Evolutionary conservation across 495 filamentous ascomycete genomes (phyloP), one percentile per base, ranked within the genome.

Genomic region (Xylona heveae): DNA sequence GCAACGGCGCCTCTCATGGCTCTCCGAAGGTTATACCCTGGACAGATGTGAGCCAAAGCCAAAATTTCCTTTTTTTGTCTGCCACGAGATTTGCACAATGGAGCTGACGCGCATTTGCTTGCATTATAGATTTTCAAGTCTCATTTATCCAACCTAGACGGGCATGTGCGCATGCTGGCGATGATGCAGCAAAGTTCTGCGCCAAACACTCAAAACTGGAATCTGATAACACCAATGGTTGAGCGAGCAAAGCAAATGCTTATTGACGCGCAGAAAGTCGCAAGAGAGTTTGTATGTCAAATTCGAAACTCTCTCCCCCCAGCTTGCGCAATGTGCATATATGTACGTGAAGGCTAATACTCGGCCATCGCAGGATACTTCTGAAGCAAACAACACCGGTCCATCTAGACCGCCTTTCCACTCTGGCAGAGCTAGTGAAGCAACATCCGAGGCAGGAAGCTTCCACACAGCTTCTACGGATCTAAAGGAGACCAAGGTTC

Each of bases 141-240:
- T 33, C 48, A 52, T 27, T 41, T 51, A 0, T 51, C 48, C 2
- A 10, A 42, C 8, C 19, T 51, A 21, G 48, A 50, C 36, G 48
- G 48, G n/a, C 48, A 52, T 25, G 6, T 44, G 17, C 43, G 42
- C 25, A 52, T 52, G 48, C 34, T 48, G n/a, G 42, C 48, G 16
- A 48, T 52, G 48, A 33, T 52, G 5, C 35, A 38, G 8, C 44
- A 52, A 24, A 42, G 51, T 12, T 46, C 45, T 5, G 45, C 42
- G 4, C 32, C 38, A 14, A 38, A 38, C 18, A 35, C 44, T 7
- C 37, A 32, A 4, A 46, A 52, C 29, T 41, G 33, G 30, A 29
- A 36, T 10, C 36, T 32, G 9, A 44, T 48, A 6, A 37, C 31
- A 18, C 35, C 32, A 6, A 35, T 42, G 23, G 32, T 51, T 10